A percentile compares a stretch with the other conserved stretches of the same genome.
phyloP scores from a whole-genome alignment of 2,329 filamentous ascomycete species.

The Fusarium secorum region DNA sequence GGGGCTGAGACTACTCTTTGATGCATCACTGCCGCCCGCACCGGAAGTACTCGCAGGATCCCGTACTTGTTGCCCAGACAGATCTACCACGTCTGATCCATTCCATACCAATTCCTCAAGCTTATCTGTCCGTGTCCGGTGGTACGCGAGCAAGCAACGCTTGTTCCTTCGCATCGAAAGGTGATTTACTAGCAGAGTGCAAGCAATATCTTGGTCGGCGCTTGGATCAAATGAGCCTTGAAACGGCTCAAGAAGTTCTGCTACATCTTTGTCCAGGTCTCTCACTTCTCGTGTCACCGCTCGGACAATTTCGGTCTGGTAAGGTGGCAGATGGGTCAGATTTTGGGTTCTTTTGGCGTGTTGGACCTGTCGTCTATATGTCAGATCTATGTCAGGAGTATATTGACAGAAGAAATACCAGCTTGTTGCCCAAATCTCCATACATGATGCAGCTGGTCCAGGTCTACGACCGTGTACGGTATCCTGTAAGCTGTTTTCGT shows the following conservation, averaged over 20 bases:
- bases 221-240: constrained; percentile 85
- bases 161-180: constrained; percentile 96
- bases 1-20: constrained; percentile 82
- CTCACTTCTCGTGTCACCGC: constrained; percentile 89
- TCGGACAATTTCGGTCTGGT: constrained; percentile 91
- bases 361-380: constrained; percentile 71
- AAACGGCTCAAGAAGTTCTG: constrained; percentile 80
- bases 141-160: constrained; percentile 92
- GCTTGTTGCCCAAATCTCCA: constrained; percentile 84
- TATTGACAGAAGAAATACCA: constrained; percentile 59
- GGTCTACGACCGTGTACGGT: constrained; percentile 3
- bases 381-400: neutral
- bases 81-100: constrained; percentile 82
- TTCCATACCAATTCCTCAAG: constrained; percentile 94
- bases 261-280: constrained; percentile 88
- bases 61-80: constrained; percentile 64
- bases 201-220: constrained; percentile 82
- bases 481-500: neutral
- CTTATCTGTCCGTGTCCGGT: constrained; percentile 88
- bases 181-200: constrained; percentile 90
- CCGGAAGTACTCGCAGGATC: constrained; percentile 46
- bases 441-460: constrained; percentile 68
- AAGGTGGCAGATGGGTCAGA: constrained; percentile 84
- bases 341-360: constrained; percentile 95
- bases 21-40: constrained; percentile 49